Conservation (phyloP, 2,329 filamentous ascomycete genomes). For the Chaetomiaceae sp. region DNA sequence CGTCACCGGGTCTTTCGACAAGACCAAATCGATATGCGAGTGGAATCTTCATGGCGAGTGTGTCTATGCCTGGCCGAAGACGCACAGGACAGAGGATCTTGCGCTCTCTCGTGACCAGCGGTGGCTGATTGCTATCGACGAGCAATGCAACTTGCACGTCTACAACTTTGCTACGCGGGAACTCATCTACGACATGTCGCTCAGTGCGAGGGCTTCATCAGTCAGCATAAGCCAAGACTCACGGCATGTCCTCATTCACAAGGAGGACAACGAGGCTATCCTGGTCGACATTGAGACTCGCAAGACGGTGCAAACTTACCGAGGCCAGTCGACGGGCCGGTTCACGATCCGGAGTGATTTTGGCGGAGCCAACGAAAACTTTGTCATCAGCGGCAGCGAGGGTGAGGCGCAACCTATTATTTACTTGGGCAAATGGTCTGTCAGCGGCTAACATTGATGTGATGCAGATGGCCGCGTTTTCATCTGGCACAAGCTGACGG, state of each 20-base stretch:
- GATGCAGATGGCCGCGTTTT: slow-evolving; percentile 60
- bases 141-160: slow-evolving; percentile 66
- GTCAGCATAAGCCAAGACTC: slow-evolving; percentile 79
- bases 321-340: slow-evolving; percentile 68
- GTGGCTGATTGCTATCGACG: slow-evolving; percentile 73
- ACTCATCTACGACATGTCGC: slow-evolving; percentile 67
- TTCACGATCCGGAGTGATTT: slow-evolving; percentile 79
- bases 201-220: slow-evolving; percentile 68
- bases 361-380: slow-evolving; percentile 86
- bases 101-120: slow-evolving; percentile 76
- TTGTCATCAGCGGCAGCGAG: slow-evolving; percentile 88
- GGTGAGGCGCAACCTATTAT: slow-evolving; percentile 53
- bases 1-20: slow-evolving; percentile 72
- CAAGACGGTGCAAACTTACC: slow-evolving; percentile 67
- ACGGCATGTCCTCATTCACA: slow-evolving; percentile 75
- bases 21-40: slow-evolving; percentile 59
- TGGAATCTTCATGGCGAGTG: slow-evolving; percentile 63
- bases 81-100: slow-evolving; percentile 76
- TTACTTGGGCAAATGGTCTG: neutral
- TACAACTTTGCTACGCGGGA: slow-evolving; percentile 75
- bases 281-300: slow-evolving; percentile 72
- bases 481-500: slow-evolving; percentile 87
- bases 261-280: slow-evolving; percentile 69
- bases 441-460: neutral
- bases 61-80: slow-evolving; percentile 61